These are phyloP conservation scores for Fraxinus quadrangulata DNA, from an alignment of 257 asterid genomes.

Conservation along the genomic window DNA sequence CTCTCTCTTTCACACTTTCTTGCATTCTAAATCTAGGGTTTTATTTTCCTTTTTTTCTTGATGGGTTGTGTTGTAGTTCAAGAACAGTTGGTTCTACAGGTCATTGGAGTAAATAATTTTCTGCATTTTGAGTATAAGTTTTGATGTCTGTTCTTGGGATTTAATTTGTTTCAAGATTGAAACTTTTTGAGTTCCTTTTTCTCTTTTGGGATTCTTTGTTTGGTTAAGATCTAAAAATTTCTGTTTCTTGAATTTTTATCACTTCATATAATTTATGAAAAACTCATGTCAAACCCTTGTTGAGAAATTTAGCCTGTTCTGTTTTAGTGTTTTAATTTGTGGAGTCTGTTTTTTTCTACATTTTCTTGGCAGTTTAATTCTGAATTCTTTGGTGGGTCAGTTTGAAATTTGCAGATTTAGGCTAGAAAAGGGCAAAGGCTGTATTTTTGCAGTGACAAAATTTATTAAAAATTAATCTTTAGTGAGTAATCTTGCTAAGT, in stretches of 20 bases:
- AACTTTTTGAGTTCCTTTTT: constrained; percentile 26
- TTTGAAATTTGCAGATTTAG: constrained; percentile 35
- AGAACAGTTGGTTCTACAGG: constrained; percentile 21
- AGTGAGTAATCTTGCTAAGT: constrained; percentile 29
- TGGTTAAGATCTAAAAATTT: constrained; percentile 13
- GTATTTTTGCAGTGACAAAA: neutral
- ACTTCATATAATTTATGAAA: constrained; percentile 33
- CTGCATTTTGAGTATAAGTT: constrained; percentile 44
- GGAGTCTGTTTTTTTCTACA: neutral
- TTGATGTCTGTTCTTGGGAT: constrained; percentile 33
- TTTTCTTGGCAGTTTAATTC: constrained; percentile 15
- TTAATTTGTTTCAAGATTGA: constrained; percentile 28
- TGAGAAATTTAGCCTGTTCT: neutral
- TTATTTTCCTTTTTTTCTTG: constrained; percentile 27
- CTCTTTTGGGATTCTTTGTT: constrained; percentile 15
- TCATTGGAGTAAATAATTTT: constrained; percentile 37
- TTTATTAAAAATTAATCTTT: constrained; percentile 23
- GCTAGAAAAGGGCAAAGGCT: neutral
- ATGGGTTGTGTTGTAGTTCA: constrained; percentile 25
- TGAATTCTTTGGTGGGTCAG: constrained; percentile 27
- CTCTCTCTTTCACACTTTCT: neutral
- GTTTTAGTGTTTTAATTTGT: constrained; percentile 21
- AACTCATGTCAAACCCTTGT: constrained; percentile 67
- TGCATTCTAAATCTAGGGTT: constrained; percentile 84
- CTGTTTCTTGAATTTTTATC: neutral